phyloP scores from a whole-genome alignment of 2,329 filamentous ascomycete species.

The Colletotrichum gigasporum region DNA sequence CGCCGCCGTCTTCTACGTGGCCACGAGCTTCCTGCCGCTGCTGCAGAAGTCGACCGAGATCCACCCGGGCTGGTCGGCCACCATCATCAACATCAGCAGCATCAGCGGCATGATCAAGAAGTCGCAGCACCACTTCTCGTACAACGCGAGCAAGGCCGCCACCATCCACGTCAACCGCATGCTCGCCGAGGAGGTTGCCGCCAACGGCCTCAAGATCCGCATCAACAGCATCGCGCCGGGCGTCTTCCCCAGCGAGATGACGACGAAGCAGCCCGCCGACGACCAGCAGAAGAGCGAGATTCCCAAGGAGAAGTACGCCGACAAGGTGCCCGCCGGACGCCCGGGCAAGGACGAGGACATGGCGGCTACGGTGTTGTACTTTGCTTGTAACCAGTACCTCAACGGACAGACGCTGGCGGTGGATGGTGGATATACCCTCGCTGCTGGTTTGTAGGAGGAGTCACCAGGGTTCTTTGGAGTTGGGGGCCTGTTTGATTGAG shows the following conservation, averaged over 20 bases:
- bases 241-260: constrained; percentile 78
- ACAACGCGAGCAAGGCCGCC: constrained; percentile 72
- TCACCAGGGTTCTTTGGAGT: too few relatives aligned
- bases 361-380: constrained; percentile 71
- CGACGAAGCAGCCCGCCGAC: constrained; percentile 55
- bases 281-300: constrained; percentile 67
- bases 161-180: constrained; percentile 72
- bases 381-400: constrained; percentile 54
- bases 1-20: constrained; percentile 72
- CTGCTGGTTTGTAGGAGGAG: constrained; percentile 43
- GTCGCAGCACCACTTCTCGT: constrained; percentile 72
- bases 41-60: constrained; percentile 60
- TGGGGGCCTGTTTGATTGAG: too few relatives aligned
- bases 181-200: constrained; percentile 68
- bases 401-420: constrained; percentile 54
- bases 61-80: constrained; percentile 59
- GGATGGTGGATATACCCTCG: constrained; percentile 55
- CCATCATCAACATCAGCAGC: constrained; percentile 75
- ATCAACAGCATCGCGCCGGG: constrained; percentile 79
- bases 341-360: constrained; percentile 78
- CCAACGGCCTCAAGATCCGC: constrained; percentile 70
- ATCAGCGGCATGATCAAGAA: constrained; percentile 72
- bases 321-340: constrained; percentile 70
- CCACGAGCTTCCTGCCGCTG: constrained; percentile 69
- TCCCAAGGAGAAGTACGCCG: constrained; percentile 64